These are phyloP conservation scores for Geotrichum candidum DNA, from an alignment of 1,139 yeast species.

Conservation along the genomic window DNA sequence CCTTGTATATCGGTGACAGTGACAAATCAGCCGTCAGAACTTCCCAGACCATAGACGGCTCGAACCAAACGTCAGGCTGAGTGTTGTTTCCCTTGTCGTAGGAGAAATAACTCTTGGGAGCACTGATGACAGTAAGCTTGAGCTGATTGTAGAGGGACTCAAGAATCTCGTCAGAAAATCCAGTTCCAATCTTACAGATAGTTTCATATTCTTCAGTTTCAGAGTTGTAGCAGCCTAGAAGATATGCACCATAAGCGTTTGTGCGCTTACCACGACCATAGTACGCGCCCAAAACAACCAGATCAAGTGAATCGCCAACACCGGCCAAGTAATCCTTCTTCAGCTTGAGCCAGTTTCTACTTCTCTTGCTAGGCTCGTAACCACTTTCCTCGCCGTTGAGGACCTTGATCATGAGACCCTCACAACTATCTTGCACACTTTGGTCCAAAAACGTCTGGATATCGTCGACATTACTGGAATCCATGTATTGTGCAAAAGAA, in stretches of 20 bases:
- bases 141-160: constrained; percentile 53
- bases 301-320: constrained; percentile 90
- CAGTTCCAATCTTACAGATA: constrained; percentile 95
- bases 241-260: constrained; percentile 89
- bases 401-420: constrained; percentile 93
- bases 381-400: constrained; percentile 72
- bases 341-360: constrained; percentile 90
- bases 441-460: constrained; percentile 84
- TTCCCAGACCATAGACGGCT: constrained; percentile 81
- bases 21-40: constrained; percentile 92
- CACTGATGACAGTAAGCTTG: constrained; percentile 58
- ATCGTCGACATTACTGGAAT: constrained; percentile 63
- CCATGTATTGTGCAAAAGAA: constrained; percentile 69
- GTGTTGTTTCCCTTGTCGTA: constrained; percentile 52
- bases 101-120: constrained; percentile 65
- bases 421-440: constrained; percentile 85
- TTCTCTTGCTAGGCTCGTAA: constrained; percentile 92
- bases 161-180: constrained; percentile 83
- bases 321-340: constrained; percentile 83
- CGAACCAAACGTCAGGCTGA: constrained; percentile 95
- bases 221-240: constrained; percentile 81
- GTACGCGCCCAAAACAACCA: constrained; percentile 92
- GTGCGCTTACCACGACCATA: constrained; percentile 93
- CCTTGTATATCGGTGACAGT: constrained; percentile 85
- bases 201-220: constrained; percentile 92